phyloP scores from a whole-genome alignment of 1,139 yeast species.

The Hemisphaericaspora subhashii region DNA sequence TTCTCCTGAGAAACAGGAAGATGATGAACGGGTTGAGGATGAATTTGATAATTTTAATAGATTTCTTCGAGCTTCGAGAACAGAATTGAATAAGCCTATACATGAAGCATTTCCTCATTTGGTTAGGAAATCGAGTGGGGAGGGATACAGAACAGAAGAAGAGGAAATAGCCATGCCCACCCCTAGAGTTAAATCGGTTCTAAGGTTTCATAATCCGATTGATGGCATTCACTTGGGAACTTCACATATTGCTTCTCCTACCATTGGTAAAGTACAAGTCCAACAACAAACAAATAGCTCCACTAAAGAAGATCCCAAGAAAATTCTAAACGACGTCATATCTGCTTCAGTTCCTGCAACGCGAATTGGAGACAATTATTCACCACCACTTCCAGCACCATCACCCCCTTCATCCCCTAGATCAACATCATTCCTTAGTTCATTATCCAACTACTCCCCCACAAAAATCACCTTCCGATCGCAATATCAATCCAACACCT shows the following conservation, averaged over 20 bases:
- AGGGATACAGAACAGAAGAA: conserved; percentile 2
- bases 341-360: conserved; percentile 9
- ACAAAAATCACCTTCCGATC: background rate
- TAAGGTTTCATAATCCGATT: conserved; percentile 42
- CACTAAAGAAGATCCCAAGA: conserved; percentile 23
- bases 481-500: background rate
- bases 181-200: conserved; percentile 1
- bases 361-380: background rate
- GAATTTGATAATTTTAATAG: conserved; percentile 31
- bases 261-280: conserved; percentile 27
- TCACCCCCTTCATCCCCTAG: conserved; percentile 4
- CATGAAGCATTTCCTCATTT: conserved; percentile 34
- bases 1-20: conserved; percentile 20
- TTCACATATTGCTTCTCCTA: conserved; percentile 25
- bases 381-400: no score
- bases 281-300: conserved; percentile 15
- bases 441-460: conserved; percentile 1
- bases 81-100: conserved; percentile 23
- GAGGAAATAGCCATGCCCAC: background rate
- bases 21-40: conserved; percentile 6
- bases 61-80: conserved; percentile 36
- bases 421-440: background rate
- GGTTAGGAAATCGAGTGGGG: conserved; percentile 20
- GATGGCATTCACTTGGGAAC: conserved; percentile 24
- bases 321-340: conserved; percentile 9